A percentile compares a stretch with the other conserved stretches of the same genome.
Conservation (phyloP, 78 protist species). For the Pigoraptor vietnamica region DNA sequence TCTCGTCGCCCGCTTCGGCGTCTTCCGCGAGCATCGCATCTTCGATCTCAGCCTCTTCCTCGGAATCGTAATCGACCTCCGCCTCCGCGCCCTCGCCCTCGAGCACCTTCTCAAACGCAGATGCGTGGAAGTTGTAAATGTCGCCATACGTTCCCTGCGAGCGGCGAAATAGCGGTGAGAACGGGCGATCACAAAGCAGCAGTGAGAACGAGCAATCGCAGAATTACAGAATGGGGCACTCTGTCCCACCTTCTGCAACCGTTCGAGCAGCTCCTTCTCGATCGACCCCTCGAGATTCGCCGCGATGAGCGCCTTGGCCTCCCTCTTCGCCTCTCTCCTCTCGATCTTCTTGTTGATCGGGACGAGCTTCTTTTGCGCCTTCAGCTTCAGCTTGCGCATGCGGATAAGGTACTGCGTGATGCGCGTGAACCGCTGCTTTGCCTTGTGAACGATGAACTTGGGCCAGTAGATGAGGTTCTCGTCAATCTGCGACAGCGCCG, state of each 20-base stretch:
- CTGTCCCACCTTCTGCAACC: constrained; percentile 47
- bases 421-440: constrained; percentile 86
- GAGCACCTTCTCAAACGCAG: constrained; percentile 36
- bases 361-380: constrained; percentile 62
- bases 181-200: too few relatives aligned
- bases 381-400: constrained; percentile 71
- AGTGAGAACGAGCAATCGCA: too few relatives aligned
- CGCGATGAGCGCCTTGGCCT: constrained; percentile 81
- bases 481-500: constrained; percentile 64
- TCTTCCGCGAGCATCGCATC: constrained; percentile 26
- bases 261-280: constrained; percentile 75
- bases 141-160: constrained; percentile 67
- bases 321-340: constrained; percentile 63
- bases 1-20: background rate
- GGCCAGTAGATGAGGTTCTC: constrained; percentile 83
- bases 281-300: constrained; percentile 76
- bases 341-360: constrained; percentile 79
- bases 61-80: constrained; percentile 37
- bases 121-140: constrained; percentile 68
- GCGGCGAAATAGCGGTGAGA: background rate
- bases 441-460: constrained; percentile 51
- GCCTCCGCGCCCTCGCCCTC: constrained; percentile 24
- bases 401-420: constrained; percentile 88
- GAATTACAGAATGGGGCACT: background rate
- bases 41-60: constrained; percentile 17